Evolutionary conservation across 2,329 filamentous ascomycete species (phyloP).

Genomic region (Colletotrichum gloeosporioides): DNA sequence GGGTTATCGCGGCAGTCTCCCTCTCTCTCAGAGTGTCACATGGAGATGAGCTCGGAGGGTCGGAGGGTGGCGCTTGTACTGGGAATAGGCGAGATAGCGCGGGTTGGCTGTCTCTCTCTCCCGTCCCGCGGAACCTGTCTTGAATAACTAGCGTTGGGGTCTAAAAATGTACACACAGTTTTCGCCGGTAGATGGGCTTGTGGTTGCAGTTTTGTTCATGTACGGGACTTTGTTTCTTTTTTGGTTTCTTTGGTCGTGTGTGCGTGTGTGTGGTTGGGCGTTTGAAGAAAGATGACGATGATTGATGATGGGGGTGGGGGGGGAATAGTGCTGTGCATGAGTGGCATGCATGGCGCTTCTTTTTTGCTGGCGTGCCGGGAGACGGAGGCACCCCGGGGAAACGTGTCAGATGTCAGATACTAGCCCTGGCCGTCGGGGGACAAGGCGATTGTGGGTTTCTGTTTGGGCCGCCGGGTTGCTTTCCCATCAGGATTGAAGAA

Average conservation of each 20-base stretch:
- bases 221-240: neutral
- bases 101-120: neutral
- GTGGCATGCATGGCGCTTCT: neutral
- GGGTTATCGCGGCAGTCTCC: neutral
- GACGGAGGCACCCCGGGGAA: neutral
- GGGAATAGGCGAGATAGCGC: neutral
- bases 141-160: neutral
- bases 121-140: neutral
- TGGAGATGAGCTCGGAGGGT: neutral
- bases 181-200: neutral
- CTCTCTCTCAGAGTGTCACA: neutral
- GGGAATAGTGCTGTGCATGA: neutral
- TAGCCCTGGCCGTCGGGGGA: neutral
- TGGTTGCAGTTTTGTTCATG: neutral
- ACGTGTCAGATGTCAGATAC: neutral
- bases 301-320: neutral
- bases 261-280: neutral
- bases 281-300: neutral
- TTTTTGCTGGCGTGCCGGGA: neutral
- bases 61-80: neutral
- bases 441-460: neutral
- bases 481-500: neutral
- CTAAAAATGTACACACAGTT: conserved; percentile 14
- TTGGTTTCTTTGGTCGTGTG: neutral
- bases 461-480: neutral